phyloP scores from a whole-genome alignment of 495 filamentous ascomycete genomes.

The Podospora anserina region DNA sequence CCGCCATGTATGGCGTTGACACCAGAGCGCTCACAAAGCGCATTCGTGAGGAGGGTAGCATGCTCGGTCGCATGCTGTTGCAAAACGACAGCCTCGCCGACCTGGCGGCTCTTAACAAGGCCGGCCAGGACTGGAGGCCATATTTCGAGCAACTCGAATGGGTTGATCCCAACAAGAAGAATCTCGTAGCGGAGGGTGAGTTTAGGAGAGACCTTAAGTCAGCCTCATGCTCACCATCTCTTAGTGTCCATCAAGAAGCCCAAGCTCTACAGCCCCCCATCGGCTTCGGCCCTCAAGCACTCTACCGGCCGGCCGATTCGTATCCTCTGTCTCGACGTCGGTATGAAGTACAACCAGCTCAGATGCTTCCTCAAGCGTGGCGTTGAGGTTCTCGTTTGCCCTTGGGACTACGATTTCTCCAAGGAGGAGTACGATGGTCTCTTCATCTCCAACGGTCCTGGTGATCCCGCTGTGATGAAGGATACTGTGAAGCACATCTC shows the following conservation, averaged over 20 bases:
- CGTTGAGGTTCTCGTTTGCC: conserved; percentile 91
- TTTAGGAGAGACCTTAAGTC: conserved; percentile 7
- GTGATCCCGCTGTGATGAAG: conserved; percentile 82
- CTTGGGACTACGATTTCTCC: conserved; percentile 92
- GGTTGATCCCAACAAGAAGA: conserved; percentile 87
- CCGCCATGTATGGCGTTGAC: conserved; percentile 95
- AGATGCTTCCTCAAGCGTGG: conserved; percentile 85
- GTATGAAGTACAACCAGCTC: conserved; percentile 96
- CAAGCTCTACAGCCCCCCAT: conserved; percentile 72
- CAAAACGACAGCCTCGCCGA: conserved; percentile 53
- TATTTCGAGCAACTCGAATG: conserved; percentile 76
- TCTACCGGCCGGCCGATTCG: conserved; percentile 81
- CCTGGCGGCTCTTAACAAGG: conserved; percentile 27
- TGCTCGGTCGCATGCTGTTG: conserved; percentile 86
- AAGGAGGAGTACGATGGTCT: conserved; percentile 84
- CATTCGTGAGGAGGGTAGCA: conserved; percentile 89
- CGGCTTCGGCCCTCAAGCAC: conserved; percentile 65
- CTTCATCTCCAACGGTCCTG: conserved; percentile 96
- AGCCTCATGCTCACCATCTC: conserved; percentile 33
- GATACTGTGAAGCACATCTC: conserved; percentile 72
- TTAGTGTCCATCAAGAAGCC: conserved; percentile 83
- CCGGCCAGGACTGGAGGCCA: conserved; percentile 55
- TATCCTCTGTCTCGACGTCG: conserved; percentile 90
- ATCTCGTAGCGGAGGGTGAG: conserved; percentile 92
- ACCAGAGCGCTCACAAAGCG: conserved; percentile 90